phyloP scores from a whole-genome alignment of 2,329 filamentous ascomycete species.

The Ascochyta fabae region DNA sequence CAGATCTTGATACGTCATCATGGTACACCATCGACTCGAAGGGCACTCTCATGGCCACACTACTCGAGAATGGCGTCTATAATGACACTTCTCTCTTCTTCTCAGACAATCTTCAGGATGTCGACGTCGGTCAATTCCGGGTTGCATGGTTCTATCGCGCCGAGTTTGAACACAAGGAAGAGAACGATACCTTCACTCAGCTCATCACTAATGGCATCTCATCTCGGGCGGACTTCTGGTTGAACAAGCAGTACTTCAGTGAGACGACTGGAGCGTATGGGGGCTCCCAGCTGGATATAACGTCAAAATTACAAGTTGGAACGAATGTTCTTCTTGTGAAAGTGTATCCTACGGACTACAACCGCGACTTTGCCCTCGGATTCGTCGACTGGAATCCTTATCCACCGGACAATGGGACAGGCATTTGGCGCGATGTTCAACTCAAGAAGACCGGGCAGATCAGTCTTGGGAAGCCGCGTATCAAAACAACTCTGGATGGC shows the following conservation, averaged over 20 bases:
- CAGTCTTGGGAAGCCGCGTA: constrained; percentile 46
- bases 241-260: constrained; percentile 63
- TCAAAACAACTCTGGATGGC: constrained; percentile 28
- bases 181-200: constrained; percentile 44
- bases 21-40: constrained; percentile 61
- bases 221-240: constrained; percentile 65
- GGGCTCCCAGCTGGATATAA: constrained; percentile 64
- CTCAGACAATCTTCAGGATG: constrained; percentile 56
- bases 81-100: constrained; percentile 63
- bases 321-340: constrained; percentile 61
- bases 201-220: constrained; percentile 66
- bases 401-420: constrained; percentile 67
- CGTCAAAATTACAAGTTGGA: constrained; percentile 47
- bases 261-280: constrained; percentile 62
- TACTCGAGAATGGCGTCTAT: constrained; percentile 61
- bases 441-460: constrained; percentile 61
- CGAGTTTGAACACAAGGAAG: constrained; percentile 47
- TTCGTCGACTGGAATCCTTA: constrained; percentile 70
- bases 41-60: constrained; percentile 64
- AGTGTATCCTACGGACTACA: constrained; percentile 65
- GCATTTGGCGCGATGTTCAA: constrained; percentile 66
- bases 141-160: constrained; percentile 66
- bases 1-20: constrained; percentile 51
- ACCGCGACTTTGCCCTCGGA: constrained; percentile 64
- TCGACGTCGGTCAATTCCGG: constrained; percentile 58